Percentiles rank a stretch among this genome's conserved stretches.
phyloP scores from a whole-genome alignment of 176 grass and related monocot species.

The Carex parvula region DNA sequence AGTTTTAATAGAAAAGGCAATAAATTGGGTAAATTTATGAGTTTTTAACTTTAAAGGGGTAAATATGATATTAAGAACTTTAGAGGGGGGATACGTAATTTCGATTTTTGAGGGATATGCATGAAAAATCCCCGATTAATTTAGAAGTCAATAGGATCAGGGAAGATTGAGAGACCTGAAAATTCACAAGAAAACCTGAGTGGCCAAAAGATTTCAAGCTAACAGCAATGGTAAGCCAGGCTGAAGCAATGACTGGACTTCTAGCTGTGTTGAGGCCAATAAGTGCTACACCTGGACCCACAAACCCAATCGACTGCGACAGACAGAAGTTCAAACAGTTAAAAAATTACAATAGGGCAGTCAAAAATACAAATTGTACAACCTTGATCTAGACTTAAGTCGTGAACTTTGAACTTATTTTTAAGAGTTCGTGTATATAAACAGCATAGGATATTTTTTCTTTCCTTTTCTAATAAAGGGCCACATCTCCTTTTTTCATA shows the following conservation, averaged over 20 bases:
- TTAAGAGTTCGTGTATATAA: background rate
- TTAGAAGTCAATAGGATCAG: background rate
- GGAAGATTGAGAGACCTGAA: conserved; percentile 55
- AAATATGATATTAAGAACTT: too few species aligned
- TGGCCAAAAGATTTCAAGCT: conserved; percentile 94
- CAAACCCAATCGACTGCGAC: conserved; percentile 85
- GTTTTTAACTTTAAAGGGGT: too few species aligned
- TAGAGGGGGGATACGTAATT: too few species aligned
- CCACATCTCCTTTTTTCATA: background rate
- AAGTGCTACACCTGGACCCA: conserved; percentile 80
- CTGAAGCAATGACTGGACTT: conserved; percentile 65
- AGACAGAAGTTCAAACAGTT: background rate
- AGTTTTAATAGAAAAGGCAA: too few species aligned
- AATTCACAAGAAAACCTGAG: conserved; percentile 93
- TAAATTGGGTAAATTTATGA: too few species aligned
- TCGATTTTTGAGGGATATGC: too few species aligned
- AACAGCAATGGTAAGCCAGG: conserved; percentile 84
- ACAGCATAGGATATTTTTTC: background rate
- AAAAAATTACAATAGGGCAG: background rate
- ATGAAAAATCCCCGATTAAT: too few species aligned
- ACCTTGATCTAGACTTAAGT: background rate
- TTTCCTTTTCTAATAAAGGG: background rate
- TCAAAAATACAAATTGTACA: background rate
- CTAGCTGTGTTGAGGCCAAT: conserved; percentile 80
- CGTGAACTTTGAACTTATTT: background rate